phyloP scores from a whole-genome alignment of 768 basidiomycete genomes.

The Mycena polygramma region DNA sequence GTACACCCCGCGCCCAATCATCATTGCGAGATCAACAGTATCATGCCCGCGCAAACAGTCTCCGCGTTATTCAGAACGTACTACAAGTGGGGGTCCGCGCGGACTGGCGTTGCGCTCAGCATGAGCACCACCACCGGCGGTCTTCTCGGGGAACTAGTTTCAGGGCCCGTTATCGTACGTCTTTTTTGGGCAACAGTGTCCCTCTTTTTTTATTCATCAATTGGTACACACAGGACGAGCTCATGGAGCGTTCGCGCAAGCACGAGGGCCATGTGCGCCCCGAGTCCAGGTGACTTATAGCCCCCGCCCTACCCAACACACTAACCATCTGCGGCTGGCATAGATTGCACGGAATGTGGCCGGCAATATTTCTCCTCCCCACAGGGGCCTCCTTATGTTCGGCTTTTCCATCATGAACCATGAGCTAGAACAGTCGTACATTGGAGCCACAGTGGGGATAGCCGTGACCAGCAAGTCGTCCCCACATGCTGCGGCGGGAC shows the following conservation, averaged over 20 bases:
- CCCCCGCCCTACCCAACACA: too few species aligned
- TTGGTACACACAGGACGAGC: constrained; percentile 25
- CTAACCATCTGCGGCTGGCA: neutral
- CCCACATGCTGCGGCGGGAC: too few species aligned
- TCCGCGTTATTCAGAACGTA: constrained; percentile 35
- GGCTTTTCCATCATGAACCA: constrained; percentile 36
- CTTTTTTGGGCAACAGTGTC: too few species aligned
- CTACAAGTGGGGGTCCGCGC: constrained; percentile 36
- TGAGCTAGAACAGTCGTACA: constrained; percentile 30
- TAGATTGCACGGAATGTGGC: constrained; percentile 40
- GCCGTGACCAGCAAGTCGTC: constrained; percentile 33
- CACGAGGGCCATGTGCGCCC: constrained; percentile 33
- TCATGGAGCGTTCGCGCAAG: constrained; percentile 32
- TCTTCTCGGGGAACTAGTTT: constrained; percentile 36
- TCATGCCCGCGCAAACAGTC: constrained; percentile 40
- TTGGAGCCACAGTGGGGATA: constrained; percentile 36
- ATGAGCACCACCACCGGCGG: constrained; percentile 37
- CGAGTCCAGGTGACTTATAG: constrained; percentile 21
- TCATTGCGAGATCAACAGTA: constrained; percentile 2
- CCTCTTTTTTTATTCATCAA: too few species aligned
- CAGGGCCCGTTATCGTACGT: constrained; percentile 38
- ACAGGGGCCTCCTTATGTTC: constrained; percentile 37
- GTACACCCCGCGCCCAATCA: neutral
- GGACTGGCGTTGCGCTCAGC: constrained; percentile 38
- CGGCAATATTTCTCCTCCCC: constrained; percentile 34